Percentiles rank a stretch among this genome's conserved stretches.
phyloP scores from a whole-genome alignment of 1,139 yeast species.

The Scheffersomyces cryptocercus region DNA sequence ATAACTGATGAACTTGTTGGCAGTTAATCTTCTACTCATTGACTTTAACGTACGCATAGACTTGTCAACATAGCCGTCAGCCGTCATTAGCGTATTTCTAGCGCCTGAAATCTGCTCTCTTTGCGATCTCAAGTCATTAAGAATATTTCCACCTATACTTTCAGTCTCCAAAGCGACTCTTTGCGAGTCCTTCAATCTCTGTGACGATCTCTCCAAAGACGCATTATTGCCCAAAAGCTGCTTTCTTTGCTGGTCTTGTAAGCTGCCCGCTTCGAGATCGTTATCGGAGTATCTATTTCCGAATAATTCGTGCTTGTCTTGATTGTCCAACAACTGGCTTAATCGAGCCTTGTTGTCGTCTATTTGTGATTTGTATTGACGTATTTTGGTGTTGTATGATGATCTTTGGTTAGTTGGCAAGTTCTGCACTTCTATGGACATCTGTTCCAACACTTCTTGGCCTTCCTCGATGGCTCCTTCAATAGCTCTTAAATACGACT shows the following conservation, averaged over 20 bases:
- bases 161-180: constrained; percentile 93
- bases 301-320: constrained; percentile 66
- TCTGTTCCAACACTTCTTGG: constrained; percentile 75
- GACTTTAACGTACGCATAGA: constrained; percentile 82
- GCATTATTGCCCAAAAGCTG: constrained; percentile 78
- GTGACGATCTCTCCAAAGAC: constrained; percentile 78
- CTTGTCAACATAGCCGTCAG: constrained; percentile 91
- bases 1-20: constrained; percentile 88
- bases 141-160: constrained; percentile 84
- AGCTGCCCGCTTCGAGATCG: constrained; percentile 33
- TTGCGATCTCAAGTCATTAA: constrained; percentile 87
- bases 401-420: constrained; percentile 73
- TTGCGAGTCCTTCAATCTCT: constrained; percentile 83
- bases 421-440: constrained; percentile 78
- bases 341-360: constrained; percentile 58
- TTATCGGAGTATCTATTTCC: constrained; percentile 51
- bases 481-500: constrained; percentile 54
- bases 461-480: constrained; percentile 78
- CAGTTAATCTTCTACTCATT: constrained; percentile 95
- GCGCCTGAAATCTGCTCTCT: constrained; percentile 88
- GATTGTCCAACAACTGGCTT: constrained; percentile 55
- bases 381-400: constrained; percentile 65
- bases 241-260: constrained; percentile 73
- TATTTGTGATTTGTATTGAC: constrained; percentile 64
- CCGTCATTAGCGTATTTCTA: constrained; percentile 80